Conservation (phyloP, 495 filamentous ascomycete genomes). For the Opeltia flavorubescens region DNA sequence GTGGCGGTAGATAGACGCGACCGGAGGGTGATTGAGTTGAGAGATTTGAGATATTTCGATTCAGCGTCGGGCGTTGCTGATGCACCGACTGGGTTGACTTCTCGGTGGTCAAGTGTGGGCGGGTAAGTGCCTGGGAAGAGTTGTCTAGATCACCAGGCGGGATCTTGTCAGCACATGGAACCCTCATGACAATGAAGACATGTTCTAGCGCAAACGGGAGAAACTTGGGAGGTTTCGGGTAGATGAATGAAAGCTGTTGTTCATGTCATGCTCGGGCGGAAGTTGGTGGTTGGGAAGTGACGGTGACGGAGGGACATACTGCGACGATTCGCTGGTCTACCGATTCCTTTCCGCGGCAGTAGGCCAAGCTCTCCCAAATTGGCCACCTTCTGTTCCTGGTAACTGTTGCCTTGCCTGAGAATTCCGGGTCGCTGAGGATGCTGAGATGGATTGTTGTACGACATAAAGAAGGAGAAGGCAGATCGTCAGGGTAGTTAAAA, state of each 20-base stretch:
- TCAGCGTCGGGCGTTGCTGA: slow-evolving; percentile 8
- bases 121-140: slow-evolving; percentile 25
- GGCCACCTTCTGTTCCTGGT: slow-evolving; percentile 2
- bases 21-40: slow-evolving; percentile 16
- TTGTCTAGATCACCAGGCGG: slow-evolving; percentile 33
- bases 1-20: slow-evolving; percentile 12
- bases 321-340: slow-evolving; percentile 12
- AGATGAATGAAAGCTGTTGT: not conserved
- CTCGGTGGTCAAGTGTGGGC: slow-evolving; percentile 9
- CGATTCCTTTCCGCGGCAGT: slow-evolving; percentile 13
- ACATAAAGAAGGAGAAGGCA: slow-evolving; percentile 2
- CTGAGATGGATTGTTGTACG: not conserved
- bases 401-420: slow-evolving; percentile 1
- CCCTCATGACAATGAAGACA: not conserved
- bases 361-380: slow-evolving; percentile 16
- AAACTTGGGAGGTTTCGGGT: not conserved
- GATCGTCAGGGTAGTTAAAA: not conserved
- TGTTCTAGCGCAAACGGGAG: slow-evolving; percentile 1
- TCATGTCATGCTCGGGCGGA: not conserved
- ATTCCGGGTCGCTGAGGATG: slow-evolving; percentile 5
- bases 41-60: slow-evolving; percentile 11
- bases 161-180: slow-evolving; percentile 19
- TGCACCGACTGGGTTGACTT: slow-evolving; percentile 5
- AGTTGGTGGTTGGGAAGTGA: not conserved
- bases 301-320: slow-evolving; percentile 10